Base-by-base conservation (phyloP, 2,329 filamentous ascomycete species). In the Phialemoniopsis sp. region DNA sequence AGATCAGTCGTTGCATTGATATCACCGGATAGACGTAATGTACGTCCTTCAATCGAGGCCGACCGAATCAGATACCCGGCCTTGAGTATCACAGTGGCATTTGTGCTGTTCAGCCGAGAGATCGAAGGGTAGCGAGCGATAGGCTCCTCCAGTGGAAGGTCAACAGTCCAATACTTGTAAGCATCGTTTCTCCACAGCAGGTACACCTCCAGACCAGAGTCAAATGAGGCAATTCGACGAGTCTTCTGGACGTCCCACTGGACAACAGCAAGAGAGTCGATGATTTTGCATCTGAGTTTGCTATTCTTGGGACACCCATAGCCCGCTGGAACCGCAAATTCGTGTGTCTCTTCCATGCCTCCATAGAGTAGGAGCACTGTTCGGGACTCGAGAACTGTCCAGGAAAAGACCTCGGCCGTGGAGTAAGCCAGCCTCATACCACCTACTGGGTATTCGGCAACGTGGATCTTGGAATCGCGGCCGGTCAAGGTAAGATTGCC, bases 321-420 rank as follows among this genome's bases (percentile, higher is more conserved):
- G n/a, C n/a, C n/a, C n/a, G n/a, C n/a, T n/a, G n/a, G n/a, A n/a
- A n/a, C n/a, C n/a, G 74, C 76, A 21, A 86, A 62, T 49, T 87
- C 83, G 44, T 87, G 80, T 2, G 65, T 62, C 49, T 87, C 83
- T 13, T 68, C 68, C 1, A 72, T 64, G 0, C 76, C 80, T 4
- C 78, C 79, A 46, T 87, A 87, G 4, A 87, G 59, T 2, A 87
- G 58, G 3, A 86, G 57, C 1, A 80, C n/a, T n/a, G n/a, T n/a
- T 72, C 13, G 76, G 81, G 55, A 72, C 75, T 30, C 72, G 62
- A 0, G 66, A 67, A 43, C 82, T 80, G n/a, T 82, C 76, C 81
- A 85, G 0, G 81, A 85, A 45, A 82, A 78, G 17, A 87, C 74
- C 50, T 88, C 83, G 0, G 80, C 80, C 3, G 83, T 82, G 0